Percentiles rank a stretch among this genome's conserved stretches.
phyloP scores from a whole-genome alignment of 1,284 basidiomycete species.

The Austroboletus novae-zelandiae region DNA sequence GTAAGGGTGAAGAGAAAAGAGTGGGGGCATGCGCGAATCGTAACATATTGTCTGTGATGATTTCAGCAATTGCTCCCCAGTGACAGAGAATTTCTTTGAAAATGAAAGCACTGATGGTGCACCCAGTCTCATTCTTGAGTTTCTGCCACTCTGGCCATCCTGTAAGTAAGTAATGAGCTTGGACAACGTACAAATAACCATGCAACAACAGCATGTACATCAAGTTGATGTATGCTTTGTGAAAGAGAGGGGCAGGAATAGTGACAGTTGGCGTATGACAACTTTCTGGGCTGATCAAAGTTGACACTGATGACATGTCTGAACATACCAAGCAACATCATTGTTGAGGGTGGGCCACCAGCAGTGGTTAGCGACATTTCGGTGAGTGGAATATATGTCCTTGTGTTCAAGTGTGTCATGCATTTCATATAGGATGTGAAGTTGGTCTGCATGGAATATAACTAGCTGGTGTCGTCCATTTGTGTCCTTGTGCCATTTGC shows the following conservation, averaged over 20 bases:
- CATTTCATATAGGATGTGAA: neutral
- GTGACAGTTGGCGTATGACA: constrained; percentile 8
- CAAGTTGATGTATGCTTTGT: neutral
- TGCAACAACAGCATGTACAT: neutral
- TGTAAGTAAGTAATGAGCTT: constrained; percentile 1
- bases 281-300: neutral
- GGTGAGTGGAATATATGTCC: neutral
- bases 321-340: constrained; percentile 1
- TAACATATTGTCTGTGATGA: constrained; percentile 4
- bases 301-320: constrained; percentile 8
- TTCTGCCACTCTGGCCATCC: constrained; percentile 2
- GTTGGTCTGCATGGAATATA: neutral
- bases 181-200: neutral
- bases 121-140: constrained; percentile 12
- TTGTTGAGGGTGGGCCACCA: neutral
- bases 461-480: neutral
- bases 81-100: constrained; percentile 2
- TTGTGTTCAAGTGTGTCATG: constrained; percentile 1
- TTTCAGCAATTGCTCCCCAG: neutral
- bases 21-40: too few species aligned
- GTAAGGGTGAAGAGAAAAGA: too few species aligned
- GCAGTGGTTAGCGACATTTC: neutral
- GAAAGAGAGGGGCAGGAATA: constrained; percentile 14
- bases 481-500: neutral
- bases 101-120: neutral